Evolutionary conservation across 495 filamentous ascomycete genomes (phyloP), one percentile per base, ranked within the genome.

Genomic region (Entonaema liquescens): DNA sequence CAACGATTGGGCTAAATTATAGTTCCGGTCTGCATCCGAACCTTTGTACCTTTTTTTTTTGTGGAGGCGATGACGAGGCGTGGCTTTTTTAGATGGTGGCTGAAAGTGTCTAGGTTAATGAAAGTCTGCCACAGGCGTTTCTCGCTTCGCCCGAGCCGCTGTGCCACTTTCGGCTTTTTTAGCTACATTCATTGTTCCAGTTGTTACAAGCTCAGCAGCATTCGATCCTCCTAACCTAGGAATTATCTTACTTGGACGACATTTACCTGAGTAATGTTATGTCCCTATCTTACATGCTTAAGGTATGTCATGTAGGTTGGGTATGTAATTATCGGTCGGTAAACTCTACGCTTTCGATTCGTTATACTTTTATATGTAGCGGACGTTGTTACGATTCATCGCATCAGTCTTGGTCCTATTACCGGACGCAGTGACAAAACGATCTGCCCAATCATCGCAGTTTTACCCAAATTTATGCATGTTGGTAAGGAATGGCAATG

Each of bases 51-150:
- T 40, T 40, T 62, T 66, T 38, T 40, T 62, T 66, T 50, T 52
- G 42, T 62, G 62, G 71, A 67, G 67, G 71, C 71, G 71, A 74
- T 74, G 71, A 74, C 71, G 71, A 71, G 71, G 71, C 71, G 71
- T 74, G 67, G 67, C 71, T 74, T 70, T 53, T 59, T 63, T 4
- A 9, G 36, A 71, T 60, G 42, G 67, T 74, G 67, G 71, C 71
- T 70, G 67, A 63, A 53, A 67, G 47, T 60, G 33, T 38, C 52
- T 69, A n/a, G n/a, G n/a, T n/a, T n/a, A 69, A 65, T 56, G 17
- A 56, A 17, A 52, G 64, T 33, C 15, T 38, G 35, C 15, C 17
- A 26, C 19, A 49, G 65, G 57, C 38, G 47, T 44, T 58, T 13
- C 49, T 54, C 21, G 57, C 57, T 54, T 40, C 47, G 65, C 57